A percentile compares a stretch with the other conserved stretches of the same genome.
Evolutionary conservation across 129 eudicot genomes (phyloP).

Genomic region (Escallonia rubra): DNA sequence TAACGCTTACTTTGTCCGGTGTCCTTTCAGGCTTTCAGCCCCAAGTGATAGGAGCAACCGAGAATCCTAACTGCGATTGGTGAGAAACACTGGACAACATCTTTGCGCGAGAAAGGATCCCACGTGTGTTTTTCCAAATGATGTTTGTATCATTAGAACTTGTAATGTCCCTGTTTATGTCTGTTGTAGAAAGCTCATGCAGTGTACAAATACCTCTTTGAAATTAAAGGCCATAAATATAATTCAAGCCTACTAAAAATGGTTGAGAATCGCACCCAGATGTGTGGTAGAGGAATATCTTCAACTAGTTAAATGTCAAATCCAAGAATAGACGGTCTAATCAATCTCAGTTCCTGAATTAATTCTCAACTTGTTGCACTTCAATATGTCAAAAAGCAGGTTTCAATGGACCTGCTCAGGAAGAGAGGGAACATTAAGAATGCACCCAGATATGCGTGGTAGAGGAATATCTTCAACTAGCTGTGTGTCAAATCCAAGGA

Average conservation of each 20-base stretch:
- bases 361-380: not conserved
- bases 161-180: constrained; percentile 14
- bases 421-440: too few species aligned
- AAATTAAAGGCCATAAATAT: constrained; percentile 20
- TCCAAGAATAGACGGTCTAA: too few species aligned
- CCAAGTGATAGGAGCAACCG: constrained; percentile 34
- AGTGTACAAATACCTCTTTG: constrained; percentile 54
- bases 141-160: constrained; percentile 37
- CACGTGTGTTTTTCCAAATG: constrained; percentile 33
- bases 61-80: constrained; percentile 15
- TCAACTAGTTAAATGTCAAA: too few species aligned
- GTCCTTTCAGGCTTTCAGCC: constrained; percentile 64
- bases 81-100: constrained; percentile 12
- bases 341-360: too few species aligned
- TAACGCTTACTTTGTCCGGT: not conserved
- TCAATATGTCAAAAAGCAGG: not conserved
- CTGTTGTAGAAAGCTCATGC: constrained; percentile 43
- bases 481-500: too few species aligned
- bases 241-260: not conserved
- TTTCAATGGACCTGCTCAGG: not conserved
- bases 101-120: constrained; percentile 9
- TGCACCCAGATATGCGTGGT: not conserved
- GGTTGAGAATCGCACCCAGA: not conserved
- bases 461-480: not conserved
- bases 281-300: not conserved